Evolutionary conservation across 202 grass and related monocot genomes (phyloP).

Genomic region (Bolboschoenoplectus hybrid): DNA sequence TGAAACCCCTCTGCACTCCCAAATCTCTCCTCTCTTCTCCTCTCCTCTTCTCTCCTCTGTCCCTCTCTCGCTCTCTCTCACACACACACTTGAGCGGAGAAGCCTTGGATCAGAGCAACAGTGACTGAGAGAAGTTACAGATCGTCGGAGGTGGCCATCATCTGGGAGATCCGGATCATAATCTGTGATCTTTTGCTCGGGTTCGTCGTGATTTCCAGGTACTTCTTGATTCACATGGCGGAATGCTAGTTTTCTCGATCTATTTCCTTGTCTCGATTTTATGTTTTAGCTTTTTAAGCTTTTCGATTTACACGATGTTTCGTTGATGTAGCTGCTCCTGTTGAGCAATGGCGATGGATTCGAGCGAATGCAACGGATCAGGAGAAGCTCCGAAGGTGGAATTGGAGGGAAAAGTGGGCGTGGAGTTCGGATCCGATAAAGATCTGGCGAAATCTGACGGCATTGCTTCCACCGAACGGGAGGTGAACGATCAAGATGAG

Average conservation of each 20-base stretch:
- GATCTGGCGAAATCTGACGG: conserved; percentile 26
- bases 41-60: background rate
- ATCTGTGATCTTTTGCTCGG: conserved; percentile 21
- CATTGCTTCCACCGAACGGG: conserved; percentile 37
- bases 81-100: conserved; percentile 18
- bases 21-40: conserved; percentile 22
- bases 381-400: conserved; percentile 48
- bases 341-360: conserved; percentile 67
- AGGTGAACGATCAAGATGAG: conserved; percentile 55
- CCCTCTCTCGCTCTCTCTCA: background rate
- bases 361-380: conserved; percentile 47
- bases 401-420: conserved; percentile 38
- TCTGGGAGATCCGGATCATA: conserved; percentile 13
- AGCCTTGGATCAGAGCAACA: conserved; percentile 26
- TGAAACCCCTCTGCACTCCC: conserved; percentile 15
- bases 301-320: background rate
- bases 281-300: conserved; percentile 1
- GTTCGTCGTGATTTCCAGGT: conserved; percentile 34
- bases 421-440: conserved; percentile 46
- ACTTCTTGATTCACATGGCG: background rate
- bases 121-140: conserved; percentile 18
- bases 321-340: conserved; percentile 36
- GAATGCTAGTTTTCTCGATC: conserved; percentile 28
- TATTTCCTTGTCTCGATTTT: background rate
- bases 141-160: conserved; percentile 6